Evolutionary conservation across 1,284 basidiomycete genomes (phyloP).

Genomic region (Cutaneotrichosporon cutaneum): DNA sequence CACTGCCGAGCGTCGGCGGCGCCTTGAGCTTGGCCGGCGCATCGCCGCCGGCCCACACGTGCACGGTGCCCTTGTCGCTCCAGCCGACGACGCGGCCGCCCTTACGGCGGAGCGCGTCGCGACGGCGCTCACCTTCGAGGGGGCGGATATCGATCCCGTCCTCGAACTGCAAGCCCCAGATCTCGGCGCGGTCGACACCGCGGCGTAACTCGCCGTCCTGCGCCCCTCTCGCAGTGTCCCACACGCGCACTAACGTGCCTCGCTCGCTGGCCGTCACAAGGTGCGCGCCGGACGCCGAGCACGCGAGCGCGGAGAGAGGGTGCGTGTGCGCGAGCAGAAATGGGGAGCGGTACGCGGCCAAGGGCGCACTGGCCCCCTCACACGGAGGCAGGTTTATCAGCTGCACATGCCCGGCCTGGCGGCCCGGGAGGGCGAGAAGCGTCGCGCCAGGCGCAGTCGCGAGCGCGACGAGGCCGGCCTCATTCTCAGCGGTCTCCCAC

Average conservation of each 20-base stretch:
- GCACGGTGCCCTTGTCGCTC: constrained; percentile 96
- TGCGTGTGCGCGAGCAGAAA: constrained; percentile 85
- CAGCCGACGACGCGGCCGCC: constrained; percentile 52
- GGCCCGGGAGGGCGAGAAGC: constrained; percentile 79
- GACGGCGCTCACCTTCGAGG: constrained; percentile 64
- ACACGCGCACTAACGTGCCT: constrained; percentile 84
- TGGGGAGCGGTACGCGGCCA: constrained; percentile 52
- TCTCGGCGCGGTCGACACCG: constrained; percentile 85
- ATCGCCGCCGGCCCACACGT: constrained; percentile 63
- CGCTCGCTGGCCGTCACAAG: constrained; percentile 80
- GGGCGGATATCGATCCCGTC: constrained; percentile 16
- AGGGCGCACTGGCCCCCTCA: constrained; percentile 26
- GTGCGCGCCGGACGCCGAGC: constrained; percentile 72
- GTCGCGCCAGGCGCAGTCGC: constrained; percentile 75
- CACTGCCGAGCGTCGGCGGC: constrained; percentile 65
- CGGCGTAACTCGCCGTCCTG: constrained; percentile 77
- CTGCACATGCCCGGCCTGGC: constrained; percentile 87
- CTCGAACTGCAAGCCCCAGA: constrained; percentile 71
- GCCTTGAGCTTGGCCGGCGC: constrained; percentile 7
- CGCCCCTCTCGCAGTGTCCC: constrained; percentile 75
- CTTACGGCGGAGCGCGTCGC: constrained; percentile 55
- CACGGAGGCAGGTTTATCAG: constrained; percentile 81
- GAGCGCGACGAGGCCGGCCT: constrained; percentile 75
- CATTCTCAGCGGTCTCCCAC: constrained; percentile 89
- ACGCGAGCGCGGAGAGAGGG: constrained; percentile 71